Evolutionary conservation across 73 alveolate genomes (phyloP).

Genomic region (Tetrahymena borealis): DNA sequence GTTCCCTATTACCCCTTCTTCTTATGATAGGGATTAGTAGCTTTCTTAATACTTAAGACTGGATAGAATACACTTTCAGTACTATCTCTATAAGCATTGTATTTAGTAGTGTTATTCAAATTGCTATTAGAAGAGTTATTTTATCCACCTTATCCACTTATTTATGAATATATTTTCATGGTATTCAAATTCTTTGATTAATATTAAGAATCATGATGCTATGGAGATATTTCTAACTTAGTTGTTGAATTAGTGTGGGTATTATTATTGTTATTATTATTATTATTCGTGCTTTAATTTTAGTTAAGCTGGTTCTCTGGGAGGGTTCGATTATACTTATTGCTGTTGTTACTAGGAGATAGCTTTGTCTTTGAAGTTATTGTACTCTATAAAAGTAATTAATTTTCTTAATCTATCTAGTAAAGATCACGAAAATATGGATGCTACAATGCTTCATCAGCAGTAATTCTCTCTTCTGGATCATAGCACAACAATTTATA

Average conservation of each 20-base stretch:
- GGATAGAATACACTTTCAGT: background rate
- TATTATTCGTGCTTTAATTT: background rate
- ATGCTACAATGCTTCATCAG: constrained; percentile 37
- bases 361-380: background rate
- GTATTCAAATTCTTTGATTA: background rate
- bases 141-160: background rate
- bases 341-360: background rate
- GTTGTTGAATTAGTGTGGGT: background rate
- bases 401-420: constrained; percentile 5
- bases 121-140: background rate
- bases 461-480: constrained; percentile 41
- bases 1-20: background rate
- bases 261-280: background rate
- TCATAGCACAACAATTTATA: constrained; percentile 33
- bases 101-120: background rate
- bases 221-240: background rate
- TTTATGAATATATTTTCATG: background rate
- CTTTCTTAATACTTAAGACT: background rate
- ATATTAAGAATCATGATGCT: background rate
- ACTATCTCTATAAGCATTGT: background rate
- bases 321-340: background rate
- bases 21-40: background rate
- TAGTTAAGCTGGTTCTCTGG: background rate
- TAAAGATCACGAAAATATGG: constrained; percentile 22
- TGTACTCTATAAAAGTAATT: background rate